Evolutionary conservation across 306 rosid genomes (phyloP), one percentile per base, ranked within the genome.

Genomic region (Senna siamea): DNA sequence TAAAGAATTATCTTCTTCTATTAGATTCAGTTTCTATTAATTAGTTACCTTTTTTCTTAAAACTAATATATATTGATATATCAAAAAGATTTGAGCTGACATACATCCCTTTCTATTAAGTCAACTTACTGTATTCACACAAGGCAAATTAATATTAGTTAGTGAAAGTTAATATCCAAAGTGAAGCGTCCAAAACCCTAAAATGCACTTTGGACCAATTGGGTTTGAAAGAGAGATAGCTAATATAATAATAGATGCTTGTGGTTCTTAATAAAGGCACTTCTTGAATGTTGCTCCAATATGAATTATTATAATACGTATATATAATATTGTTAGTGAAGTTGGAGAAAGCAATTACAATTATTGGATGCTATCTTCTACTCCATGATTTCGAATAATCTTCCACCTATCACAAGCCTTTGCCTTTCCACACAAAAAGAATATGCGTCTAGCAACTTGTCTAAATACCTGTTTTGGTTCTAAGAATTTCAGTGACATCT

Each of bases 191-290:
- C 59, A 76, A 66, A 80, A 72, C 53, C 30, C 69, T 72, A 79
- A 37, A 4, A 46, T 60, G 76, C 89, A 85, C 86, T 76, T 85
- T 78, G 66, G 83, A 76, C 79, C 82, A 83, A 62, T 78, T 68
- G 77, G 56, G 64, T 59, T 70, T 19, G 47, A 67, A 74, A 76
- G 47, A 67, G 70, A 76, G 64, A 69, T 65, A 59, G 56, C 61
- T 37, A 62, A 60, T 50, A 76, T 64, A 74, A 34, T 69, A 47
- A 40, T 6, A 74, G 37, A 52, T 22, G 60, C 38, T 56, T 58
- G 47, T 55, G 55, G 32, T 69, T 69, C 50, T 80, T 41, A 11
- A 18, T 59, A 85, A 76, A 79, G 82, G 70, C 69, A 8, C 54
- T 70, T 74, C 72, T 61, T 85, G 78, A 82, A 74, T 70, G 64